Evolutionary conservation across 805 yeast species (phyloP).

Genomic region (Lachancea sp.): DNA sequence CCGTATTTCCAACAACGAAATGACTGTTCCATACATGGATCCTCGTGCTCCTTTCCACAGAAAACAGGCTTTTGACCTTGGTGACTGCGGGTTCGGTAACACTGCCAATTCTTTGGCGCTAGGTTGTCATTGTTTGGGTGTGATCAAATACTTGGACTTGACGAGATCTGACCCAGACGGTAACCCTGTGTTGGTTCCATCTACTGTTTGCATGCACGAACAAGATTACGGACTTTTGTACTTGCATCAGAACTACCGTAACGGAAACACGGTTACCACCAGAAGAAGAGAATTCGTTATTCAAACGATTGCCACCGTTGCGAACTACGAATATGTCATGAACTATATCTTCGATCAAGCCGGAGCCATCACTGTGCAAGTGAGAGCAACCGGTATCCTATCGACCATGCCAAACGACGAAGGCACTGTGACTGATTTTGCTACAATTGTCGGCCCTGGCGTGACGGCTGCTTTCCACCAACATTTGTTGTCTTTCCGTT

Average conservation of each 20-base stretch:
- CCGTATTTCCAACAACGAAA: slow-evolving; percentile 68
- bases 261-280: slow-evolving; percentile 59
- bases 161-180: slow-evolving; percentile 51
- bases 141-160: slow-evolving; percentile 66
- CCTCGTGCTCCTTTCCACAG: slow-evolving; percentile 79
- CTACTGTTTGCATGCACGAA: slow-evolving; percentile 75
- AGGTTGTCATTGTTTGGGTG: slow-evolving; percentile 82
- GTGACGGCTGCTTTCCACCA: slow-evolving; percentile 83
- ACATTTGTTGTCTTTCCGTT: slow-evolving; percentile 71
- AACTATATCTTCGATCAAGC: slow-evolving; percentile 70
- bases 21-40: slow-evolving; percentile 87
- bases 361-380: slow-evolving; percentile 71
- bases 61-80: slow-evolving; percentile 82
- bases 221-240: slow-evolving; percentile 70
- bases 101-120: slow-evolving; percentile 60
- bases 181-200: slow-evolving; percentile 55
- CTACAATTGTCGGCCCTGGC: slow-evolving; percentile 72
- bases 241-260: slow-evolving; percentile 78
- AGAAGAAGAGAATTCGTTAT: slow-evolving; percentile 74
- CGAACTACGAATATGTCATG: slow-evolving; percentile 74
- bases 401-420: slow-evolving; percentile 80
- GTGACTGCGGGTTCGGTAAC: slow-evolving; percentile 79
- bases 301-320: slow-evolving; percentile 78
- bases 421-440: slow-evolving; percentile 56
- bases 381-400: slow-evolving; percentile 80